These are phyloP conservation scores for Aspergillus haitiensis DNA, from an alignment of 495 filamentous ascomycete genomes.

Conservation along the genomic window DNA sequence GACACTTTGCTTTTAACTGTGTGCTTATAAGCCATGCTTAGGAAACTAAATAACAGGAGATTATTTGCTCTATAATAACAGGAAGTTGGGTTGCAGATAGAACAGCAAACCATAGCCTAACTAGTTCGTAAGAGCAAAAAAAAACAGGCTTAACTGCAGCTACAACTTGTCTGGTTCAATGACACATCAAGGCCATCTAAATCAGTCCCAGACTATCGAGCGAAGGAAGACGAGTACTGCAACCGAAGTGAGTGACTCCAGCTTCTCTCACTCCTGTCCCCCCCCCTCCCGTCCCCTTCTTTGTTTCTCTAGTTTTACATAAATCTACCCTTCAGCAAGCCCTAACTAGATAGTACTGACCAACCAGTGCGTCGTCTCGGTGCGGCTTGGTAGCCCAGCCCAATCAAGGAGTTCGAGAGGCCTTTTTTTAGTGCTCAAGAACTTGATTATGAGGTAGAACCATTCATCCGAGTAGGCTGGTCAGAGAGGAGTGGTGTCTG, in stretches of 20 bases:
- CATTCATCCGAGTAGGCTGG: neutral
- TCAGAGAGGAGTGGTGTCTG: neutral
- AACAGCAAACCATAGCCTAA: no score
- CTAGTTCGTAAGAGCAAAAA: no score
- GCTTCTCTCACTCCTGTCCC: no score
- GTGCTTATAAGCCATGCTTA: neutral
- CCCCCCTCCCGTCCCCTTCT: neutral
- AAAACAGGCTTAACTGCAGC: neutral
- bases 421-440: neutral
- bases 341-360: neutral
- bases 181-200: neutral
- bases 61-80: neutral
- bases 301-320: neutral
- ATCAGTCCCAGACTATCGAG: neutral
- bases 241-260: neutral
- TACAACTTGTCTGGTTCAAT: neutral
- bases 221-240: neutral
- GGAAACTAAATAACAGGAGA: neutral
- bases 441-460: neutral
- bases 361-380: constrained; percentile 1
- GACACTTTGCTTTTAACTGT: no score
- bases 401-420: neutral
- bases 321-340: neutral
- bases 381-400: neutral
- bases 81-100: no score